A percentile compares a stretch with the other conserved stretches of the same genome.
Evolutionary conservation across 129 eudicot genomes (phyloP).

Genomic region (Apium graveolens): DNA sequence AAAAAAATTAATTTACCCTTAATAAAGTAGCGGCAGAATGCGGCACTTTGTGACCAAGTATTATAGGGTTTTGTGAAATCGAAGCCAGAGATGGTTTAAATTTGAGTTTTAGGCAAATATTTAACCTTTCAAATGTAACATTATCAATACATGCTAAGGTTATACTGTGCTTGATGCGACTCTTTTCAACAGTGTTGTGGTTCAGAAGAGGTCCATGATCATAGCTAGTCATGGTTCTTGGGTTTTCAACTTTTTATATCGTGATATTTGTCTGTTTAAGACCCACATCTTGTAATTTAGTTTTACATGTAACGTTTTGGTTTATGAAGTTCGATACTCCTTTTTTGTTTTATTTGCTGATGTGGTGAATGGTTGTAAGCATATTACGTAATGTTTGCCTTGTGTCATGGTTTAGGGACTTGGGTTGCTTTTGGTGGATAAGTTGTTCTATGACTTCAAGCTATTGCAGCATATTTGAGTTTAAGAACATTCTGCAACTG

Average conservation of each 20-base stretch:
- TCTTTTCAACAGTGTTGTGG: background rate
- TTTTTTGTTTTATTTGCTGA: background rate
- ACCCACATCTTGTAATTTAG: background rate
- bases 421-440: too few relatives aligned
- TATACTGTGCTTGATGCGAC: background rate
- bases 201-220: background rate
- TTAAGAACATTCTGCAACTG: too few relatives aligned
- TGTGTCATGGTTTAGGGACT: background rate
- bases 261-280: background rate
- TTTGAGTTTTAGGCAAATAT: background rate
- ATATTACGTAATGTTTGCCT: background rate
- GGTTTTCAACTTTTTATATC: background rate
- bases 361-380: background rate
- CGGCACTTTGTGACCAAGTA: conserved; percentile 9
- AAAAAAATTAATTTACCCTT: background rate
- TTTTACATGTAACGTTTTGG: background rate
- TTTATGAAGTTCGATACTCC: background rate
- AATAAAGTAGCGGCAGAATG: conserved; percentile 2
- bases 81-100: background rate
- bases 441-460: too few relatives aligned
- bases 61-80: background rate
- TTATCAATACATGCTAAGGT: background rate
- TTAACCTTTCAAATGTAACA: background rate
- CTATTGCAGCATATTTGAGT: too few relatives aligned
- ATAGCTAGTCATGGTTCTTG: background rate